Conservation (phyloP, 768 basidiomycete genomes). For the Hericium rajendrae region DNA sequence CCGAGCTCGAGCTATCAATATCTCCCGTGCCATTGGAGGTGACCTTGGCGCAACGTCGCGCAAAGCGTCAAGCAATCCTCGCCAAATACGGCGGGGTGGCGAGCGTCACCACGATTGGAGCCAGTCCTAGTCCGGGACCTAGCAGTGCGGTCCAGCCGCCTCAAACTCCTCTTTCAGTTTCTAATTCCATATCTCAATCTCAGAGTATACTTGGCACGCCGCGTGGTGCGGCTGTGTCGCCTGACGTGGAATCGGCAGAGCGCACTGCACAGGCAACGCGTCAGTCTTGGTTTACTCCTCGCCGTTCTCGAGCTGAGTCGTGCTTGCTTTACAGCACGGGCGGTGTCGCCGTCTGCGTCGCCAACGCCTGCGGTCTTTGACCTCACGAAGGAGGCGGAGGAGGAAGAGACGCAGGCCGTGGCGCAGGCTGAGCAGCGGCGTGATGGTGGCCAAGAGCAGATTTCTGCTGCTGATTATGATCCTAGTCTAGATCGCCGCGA, state of each 20-base stretch:
- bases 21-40: slow-evolving; percentile 44
- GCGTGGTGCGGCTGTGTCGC: slow-evolving; percentile 15
- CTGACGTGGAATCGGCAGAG: slow-evolving; percentile 3
- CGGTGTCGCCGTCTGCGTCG: slow-evolving; percentile 47
- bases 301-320: neutral
- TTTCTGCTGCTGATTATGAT: slow-evolving; percentile 92
- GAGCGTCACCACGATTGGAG: slow-evolving; percentile 23
- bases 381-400: slow-evolving; percentile 56
- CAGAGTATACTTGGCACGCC: slow-evolving; percentile 31
- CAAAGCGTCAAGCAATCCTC: slow-evolving; percentile 65
- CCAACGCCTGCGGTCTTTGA: slow-evolving; percentile 54
- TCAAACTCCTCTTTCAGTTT: slow-evolving; percentile 44
- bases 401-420: slow-evolving; percentile 36
- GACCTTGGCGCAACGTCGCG: slow-evolving; percentile 57
- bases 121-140: slow-evolving; percentile 49
- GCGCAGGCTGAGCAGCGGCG: slow-evolving; percentile 33
- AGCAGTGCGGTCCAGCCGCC: slow-evolving; percentile 72
- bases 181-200: slow-evolving; percentile 54
- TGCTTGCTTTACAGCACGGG: neutral
- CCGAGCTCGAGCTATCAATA: slow-evolving; percentile 45
- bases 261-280: neutral
- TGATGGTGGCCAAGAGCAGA: slow-evolving; percentile 47
- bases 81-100: slow-evolving; percentile 58
- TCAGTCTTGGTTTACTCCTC: neutral
- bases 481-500: slow-evolving; percentile 73